These are phyloP conservation scores for Scheffersomyces illinoinensis DNA, from an alignment of 1,139 yeast genomes.

Conservation along the genomic window DNA sequence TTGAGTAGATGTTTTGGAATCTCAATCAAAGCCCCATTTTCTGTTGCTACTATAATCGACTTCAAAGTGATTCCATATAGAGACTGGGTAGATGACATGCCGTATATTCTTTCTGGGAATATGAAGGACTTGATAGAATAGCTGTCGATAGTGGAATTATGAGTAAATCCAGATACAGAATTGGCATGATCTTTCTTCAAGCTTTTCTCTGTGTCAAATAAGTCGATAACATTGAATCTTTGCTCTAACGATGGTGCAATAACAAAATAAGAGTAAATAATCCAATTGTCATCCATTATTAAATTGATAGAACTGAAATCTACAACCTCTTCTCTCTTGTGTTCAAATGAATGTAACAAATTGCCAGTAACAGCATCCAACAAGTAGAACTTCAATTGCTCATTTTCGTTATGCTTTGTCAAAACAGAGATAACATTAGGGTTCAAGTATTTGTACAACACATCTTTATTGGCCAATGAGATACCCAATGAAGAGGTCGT, in stretches of 20 bases:
- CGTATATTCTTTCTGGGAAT: slow-evolving; percentile 55
- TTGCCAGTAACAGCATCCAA: slow-evolving; percentile 74
- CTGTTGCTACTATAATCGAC: slow-evolving; percentile 60
- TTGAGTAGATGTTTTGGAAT: slow-evolving; percentile 68
- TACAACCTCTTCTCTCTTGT: slow-evolving; percentile 39
- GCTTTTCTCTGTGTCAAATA: slow-evolving; percentile 59
- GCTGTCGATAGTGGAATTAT: slow-evolving; percentile 23
- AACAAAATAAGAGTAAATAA: slow-evolving; percentile 66
- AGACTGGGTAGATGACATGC: slow-evolving; percentile 62
- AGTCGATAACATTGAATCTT: slow-evolving; percentile 70
- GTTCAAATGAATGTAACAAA: slow-evolving; percentile 49
- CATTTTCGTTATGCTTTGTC: slow-evolving; percentile 33
- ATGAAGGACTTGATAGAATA: slow-evolving; percentile 57
- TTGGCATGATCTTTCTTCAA: slow-evolving; percentile 9
- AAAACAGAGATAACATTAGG: slow-evolving; percentile 66
- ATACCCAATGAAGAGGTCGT: slow-evolving; percentile 68
- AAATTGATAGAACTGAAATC: slow-evolving; percentile 46
- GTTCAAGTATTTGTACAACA: slow-evolving; percentile 80
- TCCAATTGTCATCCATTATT: slow-evolving; percentile 81
- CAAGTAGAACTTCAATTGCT: slow-evolving; percentile 46
- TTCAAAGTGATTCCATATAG: slow-evolving; percentile 74
- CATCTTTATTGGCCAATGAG: slow-evolving; percentile 68
- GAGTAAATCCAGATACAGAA: slow-evolving; percentile 34
- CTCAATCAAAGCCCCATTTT: slow-evolving; percentile 63
- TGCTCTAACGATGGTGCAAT: slow-evolving; percentile 52